phyloP scores from a whole-genome alignment of 2,329 filamentous ascomycete species.

The Trichoderma koningii region DNA sequence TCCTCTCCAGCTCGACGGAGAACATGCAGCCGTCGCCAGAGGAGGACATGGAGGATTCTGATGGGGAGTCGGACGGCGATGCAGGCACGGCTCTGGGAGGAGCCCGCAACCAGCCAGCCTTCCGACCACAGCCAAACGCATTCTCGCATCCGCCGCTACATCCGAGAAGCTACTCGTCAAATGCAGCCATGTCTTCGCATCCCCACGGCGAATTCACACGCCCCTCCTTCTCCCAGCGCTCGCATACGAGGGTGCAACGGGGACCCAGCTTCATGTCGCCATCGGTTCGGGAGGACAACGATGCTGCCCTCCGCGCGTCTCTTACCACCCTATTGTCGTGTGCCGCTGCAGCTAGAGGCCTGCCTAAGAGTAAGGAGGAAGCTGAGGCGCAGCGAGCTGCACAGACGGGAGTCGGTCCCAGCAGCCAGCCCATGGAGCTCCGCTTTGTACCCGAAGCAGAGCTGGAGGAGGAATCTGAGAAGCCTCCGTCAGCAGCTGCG shows the following conservation, averaged over 20 bases:
- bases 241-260: constrained; percentile 49
- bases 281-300: constrained; percentile 81
- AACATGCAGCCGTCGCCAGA: constrained; percentile 46
- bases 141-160: constrained; percentile 78
- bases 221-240: constrained; percentile 51
- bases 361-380: constrained; percentile 66
- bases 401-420: constrained; percentile 47
- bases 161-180: constrained; percentile 53
- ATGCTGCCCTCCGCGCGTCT: constrained; percentile 87
- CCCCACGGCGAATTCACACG: constrained; percentile 54
- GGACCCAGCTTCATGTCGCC: constrained; percentile 69
- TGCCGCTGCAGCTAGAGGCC: constrained; percentile 81
- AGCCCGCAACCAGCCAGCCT: constrained; percentile 56
- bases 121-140: constrained; percentile 87
- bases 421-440: constrained; percentile 59
- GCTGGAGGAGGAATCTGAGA: constrained; percentile 47
- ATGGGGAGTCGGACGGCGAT: constrained; percentile 59
- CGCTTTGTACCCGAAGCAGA: constrained; percentile 64
- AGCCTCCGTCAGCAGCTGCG: constrained; percentile 20
- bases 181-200: constrained; percentile 52
- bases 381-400: constrained; percentile 40
- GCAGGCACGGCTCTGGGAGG: constrained; percentile 78
- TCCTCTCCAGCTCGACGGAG: constrained; percentile 62
- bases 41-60: constrained; percentile 48
- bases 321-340: constrained; percentile 96